Percentiles rank a stretch among this genome's conserved stretches.
Evolutionary conservation across 1,284 basidiomycete species (phyloP).

Genomic region (Cryptococcus sp.): DNA sequence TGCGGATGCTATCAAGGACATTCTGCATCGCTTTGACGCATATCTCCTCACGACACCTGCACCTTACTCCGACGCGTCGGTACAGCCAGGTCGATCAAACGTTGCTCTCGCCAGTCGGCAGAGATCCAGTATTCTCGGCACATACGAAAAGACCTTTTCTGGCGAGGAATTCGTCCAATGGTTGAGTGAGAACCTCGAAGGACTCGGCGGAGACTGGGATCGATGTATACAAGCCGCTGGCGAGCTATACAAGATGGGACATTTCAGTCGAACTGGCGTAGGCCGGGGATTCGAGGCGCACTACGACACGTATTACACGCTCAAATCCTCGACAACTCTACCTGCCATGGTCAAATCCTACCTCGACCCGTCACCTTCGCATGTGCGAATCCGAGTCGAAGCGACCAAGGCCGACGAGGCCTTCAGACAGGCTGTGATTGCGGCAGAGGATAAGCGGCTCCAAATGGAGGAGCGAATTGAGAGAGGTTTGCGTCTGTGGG

Average conservation of each 20-base stretch:
- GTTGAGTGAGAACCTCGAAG: constrained; percentile 64
- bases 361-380: constrained; percentile 54
- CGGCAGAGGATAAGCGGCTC: constrained; percentile 68
- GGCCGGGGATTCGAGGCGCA: constrained; percentile 43
- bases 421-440: constrained; percentile 62
- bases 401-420: constrained; percentile 69
- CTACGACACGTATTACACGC: constrained; percentile 40
- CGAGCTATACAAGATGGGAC: constrained; percentile 66
- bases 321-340: constrained; percentile 24
- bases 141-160: constrained; percentile 76
- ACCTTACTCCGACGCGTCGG: constrained; percentile 27
- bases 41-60: constrained; percentile 39
- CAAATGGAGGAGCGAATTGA: constrained; percentile 78
- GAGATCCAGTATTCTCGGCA: constrained; percentile 72
- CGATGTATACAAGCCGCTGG: constrained; percentile 70
- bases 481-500: constrained; percentile 68
- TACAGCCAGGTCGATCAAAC: constrained; percentile 49
- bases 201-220: constrained; percentile 65
- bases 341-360: constrained; percentile 30
- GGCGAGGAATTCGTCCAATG: constrained; percentile 73
- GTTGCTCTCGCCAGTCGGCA: constrained; percentile 59
- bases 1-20: constrained; percentile 58
- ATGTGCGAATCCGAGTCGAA: constrained; percentile 65
- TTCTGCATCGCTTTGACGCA: constrained; percentile 54
- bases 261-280: constrained; percentile 65